These are phyloP conservation scores for Colletotrichum musae DNA, from an alignment of 2,329 filamentous ascomycete genomes.

Conservation along the genomic window DNA sequence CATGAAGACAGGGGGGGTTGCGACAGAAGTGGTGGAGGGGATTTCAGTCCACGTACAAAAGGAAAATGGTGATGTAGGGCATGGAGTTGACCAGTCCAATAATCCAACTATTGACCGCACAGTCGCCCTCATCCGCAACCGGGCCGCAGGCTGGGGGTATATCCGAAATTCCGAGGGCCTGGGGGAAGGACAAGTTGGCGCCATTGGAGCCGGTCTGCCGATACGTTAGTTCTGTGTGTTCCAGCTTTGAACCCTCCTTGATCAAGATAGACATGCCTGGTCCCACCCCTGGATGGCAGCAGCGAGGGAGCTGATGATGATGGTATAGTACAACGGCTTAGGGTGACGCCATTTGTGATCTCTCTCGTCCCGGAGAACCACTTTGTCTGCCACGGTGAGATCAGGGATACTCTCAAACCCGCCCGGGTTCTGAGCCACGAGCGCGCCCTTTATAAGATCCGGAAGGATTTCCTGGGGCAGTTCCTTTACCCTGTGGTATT, in stretches of 20 bases:
- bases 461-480: constrained; percentile 61
- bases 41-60: constrained; percentile 54
- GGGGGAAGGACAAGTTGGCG: constrained; percentile 62
- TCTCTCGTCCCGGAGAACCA: constrained; percentile 57
- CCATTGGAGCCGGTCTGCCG: constrained; percentile 61
- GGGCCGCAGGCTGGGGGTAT: constrained; percentile 49
- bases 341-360: constrained; percentile 66
- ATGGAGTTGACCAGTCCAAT: constrained; percentile 72
- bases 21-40: constrained; percentile 16
- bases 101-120: constrained; percentile 68
- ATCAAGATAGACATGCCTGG: constrained; percentile 48
- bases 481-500: constrained; percentile 65
- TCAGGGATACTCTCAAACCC: constrained; percentile 63
- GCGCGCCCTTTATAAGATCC: constrained; percentile 62
- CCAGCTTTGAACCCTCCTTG: not conserved
- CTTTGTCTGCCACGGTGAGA: constrained; percentile 59
- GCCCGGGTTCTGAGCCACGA: constrained; percentile 67
- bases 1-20: constrained; percentile 7
- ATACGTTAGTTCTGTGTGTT: not conserved
- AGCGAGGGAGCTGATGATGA: constrained; percentile 66
- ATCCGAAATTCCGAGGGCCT: constrained; percentile 59
- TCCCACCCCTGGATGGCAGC: constrained; percentile 67
- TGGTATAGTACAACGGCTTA: constrained; percentile 63
- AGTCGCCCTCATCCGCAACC: constrained; percentile 53
- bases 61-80: constrained; percentile 57